Evolutionary conservation across 768 basidiomycete species (phyloP).

Genomic region (Zangia roseola): DNA sequence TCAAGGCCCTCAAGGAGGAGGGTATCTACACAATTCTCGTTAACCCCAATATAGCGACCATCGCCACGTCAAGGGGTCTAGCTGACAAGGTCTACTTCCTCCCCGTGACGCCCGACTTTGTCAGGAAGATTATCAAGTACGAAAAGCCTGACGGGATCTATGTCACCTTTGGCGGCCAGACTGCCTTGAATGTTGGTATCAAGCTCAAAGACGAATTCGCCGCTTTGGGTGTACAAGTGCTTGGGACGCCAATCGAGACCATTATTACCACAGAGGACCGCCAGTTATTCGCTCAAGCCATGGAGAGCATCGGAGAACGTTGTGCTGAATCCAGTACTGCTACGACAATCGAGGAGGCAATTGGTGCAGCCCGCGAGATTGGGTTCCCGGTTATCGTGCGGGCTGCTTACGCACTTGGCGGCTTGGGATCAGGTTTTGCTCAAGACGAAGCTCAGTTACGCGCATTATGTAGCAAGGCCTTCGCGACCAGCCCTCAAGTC

Average conservation of each 20-base stretch:
- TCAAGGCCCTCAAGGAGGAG: slow-evolving; percentile 98
- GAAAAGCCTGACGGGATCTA: slow-evolving; percentile 99
- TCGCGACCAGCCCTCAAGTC: slow-evolving; percentile 96
- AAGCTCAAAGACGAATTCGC: slow-evolving; percentile 97
- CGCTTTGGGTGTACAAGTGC: slow-evolving; percentile 83
- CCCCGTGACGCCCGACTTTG: slow-evolving; percentile 96
- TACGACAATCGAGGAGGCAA: slow-evolving; percentile 81
- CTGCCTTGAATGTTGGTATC: slow-evolving; percentile 94
- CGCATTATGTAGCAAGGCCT: slow-evolving; percentile 89
- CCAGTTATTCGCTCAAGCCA: slow-evolving; percentile 89
- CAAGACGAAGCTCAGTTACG: slow-evolving; percentile 87
- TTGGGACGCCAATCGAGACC: slow-evolving; percentile 96
- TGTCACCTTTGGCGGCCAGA: slow-evolving; percentile 98
- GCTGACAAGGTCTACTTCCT: slow-evolving; percentile 99
- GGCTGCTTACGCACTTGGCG: slow-evolving; percentile 95
- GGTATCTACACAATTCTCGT: slow-evolving; percentile 99
- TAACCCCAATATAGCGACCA: slow-evolving; percentile 99
- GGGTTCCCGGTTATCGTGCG: slow-evolving; percentile 96
- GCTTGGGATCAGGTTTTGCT: slow-evolving; percentile 95
- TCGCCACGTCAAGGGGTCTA: slow-evolving; percentile 94
- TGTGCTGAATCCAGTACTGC: slow-evolving; percentile 90
- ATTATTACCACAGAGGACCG: slow-evolving; percentile 97
- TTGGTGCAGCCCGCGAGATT: slow-evolving; percentile 77
- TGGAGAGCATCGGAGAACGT: slow-evolving; percentile 94
- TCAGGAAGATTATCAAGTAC: slow-evolving; percentile 96